A percentile compares a stretch with the other conserved stretches of the same genome.
These are phyloP conservation scores for Neovahlkampfia damariscottae DNA, from an alignment of 78 protist genomes.

Conservation along the genomic window DNA sequence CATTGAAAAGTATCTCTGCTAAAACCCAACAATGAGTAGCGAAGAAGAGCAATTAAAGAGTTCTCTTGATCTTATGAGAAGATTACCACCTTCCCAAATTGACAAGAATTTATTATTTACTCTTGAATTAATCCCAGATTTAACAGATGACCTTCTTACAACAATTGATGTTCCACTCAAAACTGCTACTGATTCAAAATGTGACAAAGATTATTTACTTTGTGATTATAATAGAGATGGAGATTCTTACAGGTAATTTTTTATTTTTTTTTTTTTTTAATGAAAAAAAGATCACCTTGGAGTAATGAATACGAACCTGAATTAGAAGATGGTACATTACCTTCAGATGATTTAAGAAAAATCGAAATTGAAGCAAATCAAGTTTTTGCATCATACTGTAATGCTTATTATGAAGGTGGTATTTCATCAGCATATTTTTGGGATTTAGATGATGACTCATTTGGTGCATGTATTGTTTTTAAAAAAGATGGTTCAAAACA, in stretches of 20 bases:
- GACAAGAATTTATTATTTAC: conserved; percentile 66
- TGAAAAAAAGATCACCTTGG: conserved; percentile 88
- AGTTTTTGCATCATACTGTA: conserved; percentile 75
- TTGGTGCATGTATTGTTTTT: conserved; percentile 75
- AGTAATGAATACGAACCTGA: conserved; percentile 87
- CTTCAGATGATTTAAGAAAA: conserved; percentile 66
- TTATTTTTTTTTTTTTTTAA: background rate
- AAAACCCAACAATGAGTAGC: too few relatives aligned
- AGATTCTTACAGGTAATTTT: conserved; percentile 86
- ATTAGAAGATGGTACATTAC: conserved; percentile 64
- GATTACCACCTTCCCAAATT: conserved; percentile 73
- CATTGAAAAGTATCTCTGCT: too few relatives aligned
- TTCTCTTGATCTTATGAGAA: conserved; percentile 81
- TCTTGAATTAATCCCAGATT: conserved; percentile 80
- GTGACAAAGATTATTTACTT: conserved; percentile 60
- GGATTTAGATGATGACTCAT: conserved; percentile 74
- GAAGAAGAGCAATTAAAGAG: conserved; percentile 58
- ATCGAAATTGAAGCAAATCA: conserved; percentile 69
- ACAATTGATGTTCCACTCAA: conserved; percentile 89
- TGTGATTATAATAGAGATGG: conserved; percentile 97
- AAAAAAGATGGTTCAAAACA: conserved; percentile 52
- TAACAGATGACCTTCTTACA: conserved; percentile 81
- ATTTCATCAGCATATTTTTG: conserved; percentile 80
- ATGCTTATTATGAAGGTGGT: conserved; percentile 80
- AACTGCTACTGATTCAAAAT: conserved; percentile 43